Base-by-base conservation (phyloP, 257 asterid genomes). In the Nicotiana benthamiana region DNA sequence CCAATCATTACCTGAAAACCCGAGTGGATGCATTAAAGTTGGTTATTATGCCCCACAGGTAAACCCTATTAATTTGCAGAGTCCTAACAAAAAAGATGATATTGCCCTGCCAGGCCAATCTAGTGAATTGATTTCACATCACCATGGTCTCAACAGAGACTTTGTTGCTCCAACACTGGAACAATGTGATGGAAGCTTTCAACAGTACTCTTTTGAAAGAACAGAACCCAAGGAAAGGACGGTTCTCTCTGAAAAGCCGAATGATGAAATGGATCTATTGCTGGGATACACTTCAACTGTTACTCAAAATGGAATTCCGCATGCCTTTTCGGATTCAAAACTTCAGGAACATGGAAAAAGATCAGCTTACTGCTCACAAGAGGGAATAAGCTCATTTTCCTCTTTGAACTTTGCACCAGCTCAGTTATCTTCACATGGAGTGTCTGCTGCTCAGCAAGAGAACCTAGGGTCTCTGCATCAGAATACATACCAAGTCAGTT, bases 311-410 rank as follows among this genome's bases (percentile, higher is more conserved):
- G 92, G 90, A 59, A 86, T 92, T 81, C 89, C 90, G 17, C 97
- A 92, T 83, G 92, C 90, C 75, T 84, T 87, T 83, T 92, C 94
- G 84, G 94, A 91, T 84, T 91, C 93, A 79, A 89, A 86, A 85
- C 94, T 91, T 83, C 93, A 91, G 62, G 94, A 88, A 81, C 92
- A 89, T 75, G 90, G 85, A 78, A 86, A 86, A 26, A 79, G 80
- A 79, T 86, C 91, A 84, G 85, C 83, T 81, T 86, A 79, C 59
- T 83, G 87, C 75, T 87, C 92, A 36, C 92, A 82, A 82, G 92
- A 90, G 75, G 90, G 86, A 79, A 72, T 83, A 70, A 68, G 85
- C 80, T 90, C 86, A 18, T 89, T 90, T 77, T 86, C 87, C 66
- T 81, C 91, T 18, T 81, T 87, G 84, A 88, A 89, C 88, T 77